Base-by-base conservation (phyloP, 1,284 basidiomycete species). In the Xanthoconium separans region DNA sequence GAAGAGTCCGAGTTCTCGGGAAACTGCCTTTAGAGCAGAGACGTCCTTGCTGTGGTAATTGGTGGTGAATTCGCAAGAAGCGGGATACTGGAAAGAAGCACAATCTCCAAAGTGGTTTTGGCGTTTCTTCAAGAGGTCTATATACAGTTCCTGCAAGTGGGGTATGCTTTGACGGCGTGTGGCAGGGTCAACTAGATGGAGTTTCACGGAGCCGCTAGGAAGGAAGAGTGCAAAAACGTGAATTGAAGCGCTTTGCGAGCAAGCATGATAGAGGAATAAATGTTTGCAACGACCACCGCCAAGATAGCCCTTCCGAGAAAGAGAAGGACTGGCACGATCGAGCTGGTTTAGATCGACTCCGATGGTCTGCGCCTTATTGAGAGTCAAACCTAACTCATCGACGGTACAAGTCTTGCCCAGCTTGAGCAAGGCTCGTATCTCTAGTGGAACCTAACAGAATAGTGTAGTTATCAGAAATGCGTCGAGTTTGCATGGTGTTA, bases 151-250 rank as follows among this genome's bases (percentile, higher is more conserved):
- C 41, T 86, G 77, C 15, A 98, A 79, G 50, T 85, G 88, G 2
- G 87, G 80, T 30, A 98, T 84, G 4, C 85, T 81, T 66, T 98
- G 94, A 24, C 93, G 85, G 47, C 88, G 84, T 15, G 87, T 84
- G 11, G 93, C 92, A 40, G 87, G 87, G 71, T 99, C 96, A 47
- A 98, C 94, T 47, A 98, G 76, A 70, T 96, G 95, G 2, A 98
- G 76, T 63, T 88, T 88, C 43, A 89, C 87, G 8, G 75, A 63
- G 0, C 86, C 85, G n/a, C 72, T 76, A 0, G 91, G 91, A 42
- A 87, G 77, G 75, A 99, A 96, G 15, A 98, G 77, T 2, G 89
- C 91, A 64, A 97, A 92, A n/a, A 98, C 83, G 64, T 99, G 95
- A 15, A 97, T 81, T 2, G 83, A 80, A 8, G 87, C 84, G 50